A percentile compares a stretch with the other conserved stretches of the same genome.
Evolutionary conservation across 306 rosid species (phyloP).

Genomic region (Lotus japonicus): DNA sequence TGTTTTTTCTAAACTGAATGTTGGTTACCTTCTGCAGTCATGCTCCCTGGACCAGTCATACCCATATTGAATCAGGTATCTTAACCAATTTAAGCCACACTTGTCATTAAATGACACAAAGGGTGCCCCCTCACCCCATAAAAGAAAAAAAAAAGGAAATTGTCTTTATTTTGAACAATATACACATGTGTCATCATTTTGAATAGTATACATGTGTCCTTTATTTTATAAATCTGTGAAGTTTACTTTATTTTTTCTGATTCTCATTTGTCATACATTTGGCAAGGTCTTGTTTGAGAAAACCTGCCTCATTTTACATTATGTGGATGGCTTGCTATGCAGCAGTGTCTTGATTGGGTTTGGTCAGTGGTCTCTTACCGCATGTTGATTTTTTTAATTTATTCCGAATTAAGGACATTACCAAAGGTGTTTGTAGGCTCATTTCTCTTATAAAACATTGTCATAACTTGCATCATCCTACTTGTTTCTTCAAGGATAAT

Average conservation of each 20-base stretch:
- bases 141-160: background rate
- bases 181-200: background rate
- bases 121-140: background rate
- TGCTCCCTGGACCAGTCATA: constrained; percentile 96
- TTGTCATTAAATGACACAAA: constrained; percentile 14
- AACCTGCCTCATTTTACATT: constrained; percentile 8
- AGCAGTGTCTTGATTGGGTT: background rate
- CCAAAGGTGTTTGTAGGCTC: background rate
- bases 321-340: background rate
- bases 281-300: constrained; percentile 3
- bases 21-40: constrained; percentile 63
- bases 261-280: constrained; percentile 14
- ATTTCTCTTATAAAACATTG: background rate
- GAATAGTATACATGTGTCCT: background rate
- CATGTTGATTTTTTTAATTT: background rate
- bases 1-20: constrained; percentile 35
- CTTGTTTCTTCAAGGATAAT: background rate
- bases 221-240: background rate
- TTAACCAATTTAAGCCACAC: constrained; percentile 11
- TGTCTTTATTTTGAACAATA: constrained; percentile 11
- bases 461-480: background rate
- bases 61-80: constrained; percentile 90
- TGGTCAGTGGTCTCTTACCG: background rate
- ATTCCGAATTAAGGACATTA: background rate
- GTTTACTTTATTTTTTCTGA: constrained; percentile 12